phyloP scores from a whole-genome alignment of 169 alveolate genomes.

The Toxoplasma gondii region DNA sequence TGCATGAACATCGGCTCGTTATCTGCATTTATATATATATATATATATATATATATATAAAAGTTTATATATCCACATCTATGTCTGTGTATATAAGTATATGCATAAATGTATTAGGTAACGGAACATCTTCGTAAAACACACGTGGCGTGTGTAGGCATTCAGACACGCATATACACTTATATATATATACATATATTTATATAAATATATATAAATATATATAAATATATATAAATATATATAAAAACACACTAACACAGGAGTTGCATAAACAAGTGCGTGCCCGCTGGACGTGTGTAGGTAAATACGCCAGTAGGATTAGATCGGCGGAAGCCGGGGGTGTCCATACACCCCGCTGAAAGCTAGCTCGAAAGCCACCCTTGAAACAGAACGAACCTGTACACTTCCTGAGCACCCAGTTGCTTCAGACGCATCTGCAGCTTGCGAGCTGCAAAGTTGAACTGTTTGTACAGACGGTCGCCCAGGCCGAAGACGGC shows the following conservation, averaged over 20 bases:
- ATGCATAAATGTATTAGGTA: neutral
- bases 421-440: constrained; percentile 74
- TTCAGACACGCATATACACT: neutral
- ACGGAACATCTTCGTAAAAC: neutral
- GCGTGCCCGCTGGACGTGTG: too few relatives aligned
- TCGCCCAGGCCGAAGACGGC: constrained; percentile 88
- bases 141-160: neutral
- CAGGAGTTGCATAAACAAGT: too few relatives aligned
- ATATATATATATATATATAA: neutral
- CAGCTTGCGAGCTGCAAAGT: constrained; percentile 83
- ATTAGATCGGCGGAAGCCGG: too few relatives aligned
- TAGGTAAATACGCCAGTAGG: too few relatives aligned
- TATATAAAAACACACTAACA: too few relatives aligned
- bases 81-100: neutral
- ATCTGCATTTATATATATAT: neutral
- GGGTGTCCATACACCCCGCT: too few relatives aligned
- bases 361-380: too few relatives aligned
- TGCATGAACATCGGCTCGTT: neutral
- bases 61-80: neutral
- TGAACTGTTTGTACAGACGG: constrained; percentile 79
- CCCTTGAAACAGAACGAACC: neutral
- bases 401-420: constrained; percentile 77
- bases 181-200: neutral
- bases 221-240: too few relatives aligned
- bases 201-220: neutral